A percentile compares a stretch with the other conserved stretches of the same genome.
These are phyloP conservation scores for Inosperma sp. DNA, from an alignment of 768 basidiomycete species.

Conservation along the genomic window DNA sequence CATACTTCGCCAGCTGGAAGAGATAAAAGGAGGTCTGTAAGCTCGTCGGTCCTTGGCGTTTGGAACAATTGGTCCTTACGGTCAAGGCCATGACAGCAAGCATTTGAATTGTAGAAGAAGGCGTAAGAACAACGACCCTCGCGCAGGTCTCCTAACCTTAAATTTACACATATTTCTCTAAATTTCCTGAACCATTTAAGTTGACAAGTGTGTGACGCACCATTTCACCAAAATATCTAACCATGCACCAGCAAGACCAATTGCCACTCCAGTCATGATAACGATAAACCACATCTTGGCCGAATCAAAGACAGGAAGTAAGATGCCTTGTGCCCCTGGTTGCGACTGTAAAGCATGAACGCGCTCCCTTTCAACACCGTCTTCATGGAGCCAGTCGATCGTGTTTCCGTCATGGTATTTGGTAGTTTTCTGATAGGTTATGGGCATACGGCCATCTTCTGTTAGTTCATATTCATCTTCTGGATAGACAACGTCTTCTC, in stretches of 20 bases:
- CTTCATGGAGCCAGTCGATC: conserved; percentile 69
- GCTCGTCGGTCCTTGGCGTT: no score
- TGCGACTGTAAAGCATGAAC: conserved; percentile 46
- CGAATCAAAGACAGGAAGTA: conserved; percentile 53
- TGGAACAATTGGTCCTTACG: conserved; percentile 33
- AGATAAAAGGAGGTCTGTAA: conserved; percentile 3
- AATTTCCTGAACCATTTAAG: conserved; percentile 2
- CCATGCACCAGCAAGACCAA: conserved; percentile 67
- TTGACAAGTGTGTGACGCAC: conserved; percentile 31
- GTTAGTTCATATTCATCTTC: conserved; percentile 45
- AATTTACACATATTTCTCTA: conserved; percentile 4
- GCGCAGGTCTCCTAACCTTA: conserved; percentile 63
- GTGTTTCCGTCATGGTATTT: conserved; percentile 57
- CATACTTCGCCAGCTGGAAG: conserved; percentile 61
- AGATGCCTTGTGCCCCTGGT: conserved; percentile 51
- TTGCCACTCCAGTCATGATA: conserved; percentile 58
- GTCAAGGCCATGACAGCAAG: conserved; percentile 66
- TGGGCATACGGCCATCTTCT: conserved; percentile 37
- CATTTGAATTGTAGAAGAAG: conserved; percentile 67
- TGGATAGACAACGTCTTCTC: conserved; percentile 25
- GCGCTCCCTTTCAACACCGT: conserved; percentile 56
- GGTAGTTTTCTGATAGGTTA: conserved; percentile 26
- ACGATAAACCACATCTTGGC: conserved; percentile 65
- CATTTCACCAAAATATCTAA: conserved; percentile 71
- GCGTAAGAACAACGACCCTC: conserved; percentile 65